Evolutionary conservation across 305 asterid genomes (phyloP).

Genomic region (Fraxinus velutina): DNA sequence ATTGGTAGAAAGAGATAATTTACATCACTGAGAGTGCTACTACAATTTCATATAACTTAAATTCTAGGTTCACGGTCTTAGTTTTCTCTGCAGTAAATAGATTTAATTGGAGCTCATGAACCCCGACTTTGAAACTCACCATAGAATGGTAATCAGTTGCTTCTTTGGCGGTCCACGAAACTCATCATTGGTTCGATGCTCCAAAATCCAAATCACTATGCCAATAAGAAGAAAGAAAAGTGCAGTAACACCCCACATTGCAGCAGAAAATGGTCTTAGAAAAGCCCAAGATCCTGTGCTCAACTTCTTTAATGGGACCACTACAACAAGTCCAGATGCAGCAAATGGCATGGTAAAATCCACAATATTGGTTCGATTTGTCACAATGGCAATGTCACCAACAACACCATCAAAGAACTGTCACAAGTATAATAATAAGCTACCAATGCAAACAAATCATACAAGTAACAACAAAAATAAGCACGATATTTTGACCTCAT

Average conservation of each 20-base stretch:
- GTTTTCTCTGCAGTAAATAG: background rate
- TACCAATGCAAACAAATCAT: conserved; percentile 1
- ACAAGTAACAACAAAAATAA: background rate
- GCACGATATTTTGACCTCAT: background rate
- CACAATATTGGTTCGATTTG: conserved; percentile 44
- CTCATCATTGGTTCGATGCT: conserved; percentile 57
- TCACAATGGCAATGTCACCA: conserved; percentile 55
- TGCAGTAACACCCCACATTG: conserved; percentile 51
- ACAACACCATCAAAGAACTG: conserved; percentile 59
- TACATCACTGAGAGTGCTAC: background rate
- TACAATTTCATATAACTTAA: background rate
- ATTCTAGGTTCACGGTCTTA: background rate
- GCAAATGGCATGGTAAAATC: conserved; percentile 70
- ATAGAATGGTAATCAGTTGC: conserved; percentile 55
- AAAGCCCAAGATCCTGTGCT: conserved; percentile 61
- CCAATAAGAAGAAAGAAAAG: conserved; percentile 50
- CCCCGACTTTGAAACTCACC: conserved; percentile 32
- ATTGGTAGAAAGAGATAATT: background rate
- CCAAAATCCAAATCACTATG: conserved; percentile 58
- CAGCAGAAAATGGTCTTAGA: conserved; percentile 49
- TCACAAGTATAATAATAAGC: conserved; percentile 21
- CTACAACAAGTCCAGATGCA: conserved; percentile 60
- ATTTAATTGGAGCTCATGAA: background rate
- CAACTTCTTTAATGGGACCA: conserved; percentile 43
- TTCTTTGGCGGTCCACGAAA: conserved; percentile 58